These are phyloP conservation scores for Dipodascopsis tothii DNA, from an alignment of 805 yeast species.

Conservation along the genomic window DNA sequence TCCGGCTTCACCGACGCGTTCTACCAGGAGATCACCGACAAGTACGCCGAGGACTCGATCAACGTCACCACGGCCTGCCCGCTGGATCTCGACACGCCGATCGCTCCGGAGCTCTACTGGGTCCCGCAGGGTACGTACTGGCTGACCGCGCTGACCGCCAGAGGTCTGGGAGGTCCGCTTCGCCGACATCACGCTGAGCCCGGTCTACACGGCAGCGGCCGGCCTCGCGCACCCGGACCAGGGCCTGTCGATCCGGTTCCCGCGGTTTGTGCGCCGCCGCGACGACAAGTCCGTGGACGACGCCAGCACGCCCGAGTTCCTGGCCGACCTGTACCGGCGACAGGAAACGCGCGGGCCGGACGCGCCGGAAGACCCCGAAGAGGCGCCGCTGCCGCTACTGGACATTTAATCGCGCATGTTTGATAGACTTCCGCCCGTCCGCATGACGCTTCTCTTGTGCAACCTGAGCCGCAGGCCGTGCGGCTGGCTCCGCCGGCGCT, in stretches of 20 bases:
- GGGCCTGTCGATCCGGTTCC: conserved; percentile 25
- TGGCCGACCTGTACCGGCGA: conserved; percentile 17
- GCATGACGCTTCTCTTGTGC: too few species aligned
- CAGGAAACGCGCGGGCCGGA: conserved; percentile 6
- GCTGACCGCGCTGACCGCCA: background rate
- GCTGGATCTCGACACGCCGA: conserved; percentile 19
- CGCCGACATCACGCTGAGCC: conserved; percentile 25
- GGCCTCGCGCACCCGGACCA: conserved; percentile 10
- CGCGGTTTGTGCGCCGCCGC: conserved; percentile 22
- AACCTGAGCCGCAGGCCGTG: too few species aligned
- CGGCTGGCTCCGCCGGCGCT: too few species aligned
- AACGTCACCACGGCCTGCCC: conserved; percentile 6
- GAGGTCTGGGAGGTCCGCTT: conserved; percentile 27
- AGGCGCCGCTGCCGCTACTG: too few species aligned
- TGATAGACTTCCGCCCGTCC: too few species aligned
- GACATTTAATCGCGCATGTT: too few species aligned
- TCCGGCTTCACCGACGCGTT: conserved; percentile 24
- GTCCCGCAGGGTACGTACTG: conserved; percentile 19
- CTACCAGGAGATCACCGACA: conserved; percentile 19
- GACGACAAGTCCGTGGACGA: conserved; percentile 23
- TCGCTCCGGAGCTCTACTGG: conserved; percentile 22
- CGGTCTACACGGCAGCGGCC: conserved; percentile 23
- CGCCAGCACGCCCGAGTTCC: conserved; percentile 23
- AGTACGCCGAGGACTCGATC: conserved; percentile 12
- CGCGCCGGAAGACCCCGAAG: too few species aligned